Percentiles rank a stretch among this genome's conserved stretches.
Conservation (phyloP, 2,329 filamentous ascomycete genomes). For the Aspergillus japonicus region DNA sequence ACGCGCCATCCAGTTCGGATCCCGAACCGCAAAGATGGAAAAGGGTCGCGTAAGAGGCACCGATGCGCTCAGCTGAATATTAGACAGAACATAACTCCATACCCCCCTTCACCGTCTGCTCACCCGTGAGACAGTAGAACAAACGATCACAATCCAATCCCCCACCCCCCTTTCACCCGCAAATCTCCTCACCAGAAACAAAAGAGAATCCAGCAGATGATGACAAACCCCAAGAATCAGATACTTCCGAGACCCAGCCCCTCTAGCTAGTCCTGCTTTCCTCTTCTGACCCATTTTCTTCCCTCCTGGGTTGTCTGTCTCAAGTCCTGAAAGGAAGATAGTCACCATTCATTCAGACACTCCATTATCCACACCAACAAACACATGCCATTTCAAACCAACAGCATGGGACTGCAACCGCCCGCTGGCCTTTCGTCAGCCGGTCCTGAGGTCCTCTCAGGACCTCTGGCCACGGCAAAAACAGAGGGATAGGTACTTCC, state of each 20-base stretch:
- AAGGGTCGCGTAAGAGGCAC: constrained; percentile 65
- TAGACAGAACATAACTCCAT: background rate
- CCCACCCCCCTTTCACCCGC: background rate
- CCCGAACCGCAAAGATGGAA: constrained; percentile 81
- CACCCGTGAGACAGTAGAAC: background rate
- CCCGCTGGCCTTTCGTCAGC: constrained; percentile 1
- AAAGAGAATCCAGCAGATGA: constrained; percentile 32
- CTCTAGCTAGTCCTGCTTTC: background rate
- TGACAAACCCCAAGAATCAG: constrained; percentile 40
- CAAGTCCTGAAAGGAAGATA: background rate
- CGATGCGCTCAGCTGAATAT: constrained; percentile 45
- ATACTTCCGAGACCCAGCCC: constrained; percentile 42
- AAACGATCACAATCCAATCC: background rate
- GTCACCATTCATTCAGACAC: background rate
- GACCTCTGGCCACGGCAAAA: background rate
- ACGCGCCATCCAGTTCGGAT: constrained; percentile 82
- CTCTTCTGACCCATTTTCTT: constrained; percentile 4
- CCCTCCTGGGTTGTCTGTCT: background rate
- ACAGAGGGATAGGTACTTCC: constrained; percentile 18
- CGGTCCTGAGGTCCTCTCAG: background rate
- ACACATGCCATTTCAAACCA: background rate
- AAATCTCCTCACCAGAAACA: background rate
- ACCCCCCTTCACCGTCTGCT: background rate
- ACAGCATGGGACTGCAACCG: constrained; percentile 16
- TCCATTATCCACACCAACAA: constrained; percentile 1